Evolutionary conservation across 1,284 basidiomycete genomes (phyloP).

Genomic region (Apiotrichum gracile): DNA sequence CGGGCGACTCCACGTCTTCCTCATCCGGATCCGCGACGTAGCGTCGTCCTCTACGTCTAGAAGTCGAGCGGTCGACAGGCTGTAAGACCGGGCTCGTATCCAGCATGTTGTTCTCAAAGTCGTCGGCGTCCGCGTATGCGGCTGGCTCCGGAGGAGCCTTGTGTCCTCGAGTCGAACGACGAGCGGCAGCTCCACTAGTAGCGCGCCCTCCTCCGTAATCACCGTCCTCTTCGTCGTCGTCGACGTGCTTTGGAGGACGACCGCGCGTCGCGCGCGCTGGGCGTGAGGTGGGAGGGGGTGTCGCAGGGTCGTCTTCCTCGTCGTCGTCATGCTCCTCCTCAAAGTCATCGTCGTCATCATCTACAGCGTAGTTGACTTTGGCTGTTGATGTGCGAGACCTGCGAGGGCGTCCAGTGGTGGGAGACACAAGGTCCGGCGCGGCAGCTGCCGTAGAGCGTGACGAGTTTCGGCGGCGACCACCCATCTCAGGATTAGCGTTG

Average conservation of each 20-base stretch:
- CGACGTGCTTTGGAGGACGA: constrained; percentile 8
- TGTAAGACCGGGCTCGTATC: constrained; percentile 13
- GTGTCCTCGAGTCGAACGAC: constrained; percentile 21
- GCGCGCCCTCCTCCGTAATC: neutral
- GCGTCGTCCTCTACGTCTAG: neutral
- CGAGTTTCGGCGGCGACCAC: neutral
- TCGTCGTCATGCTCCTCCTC: constrained; percentile 7
- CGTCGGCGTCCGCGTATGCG: constrained; percentile 25
- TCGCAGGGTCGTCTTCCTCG: constrained; percentile 2
- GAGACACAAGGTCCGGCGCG: neutral
- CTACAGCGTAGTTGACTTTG: constrained; percentile 17
- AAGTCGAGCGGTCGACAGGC: neutral
- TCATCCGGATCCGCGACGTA: constrained; percentile 30
- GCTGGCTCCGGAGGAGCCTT: constrained; percentile 46
- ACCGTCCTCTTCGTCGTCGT: constrained; percentile 12
- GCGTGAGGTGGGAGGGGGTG: neutral
- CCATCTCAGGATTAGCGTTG: neutral
- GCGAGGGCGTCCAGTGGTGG: neutral
- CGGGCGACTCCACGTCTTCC: constrained; percentile 23
- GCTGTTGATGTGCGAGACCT: neutral
- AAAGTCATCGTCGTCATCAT: constrained; percentile 21
- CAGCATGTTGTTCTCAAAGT: constrained; percentile 28
- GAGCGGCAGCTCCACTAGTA: constrained; percentile 10
- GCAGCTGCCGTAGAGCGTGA: neutral
- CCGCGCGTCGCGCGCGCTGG: constrained; percentile 7